phyloP scores from a whole-genome alignment of 2,329 filamentous ascomycete genomes.

The Hirsutella minnesotensis region DNA sequence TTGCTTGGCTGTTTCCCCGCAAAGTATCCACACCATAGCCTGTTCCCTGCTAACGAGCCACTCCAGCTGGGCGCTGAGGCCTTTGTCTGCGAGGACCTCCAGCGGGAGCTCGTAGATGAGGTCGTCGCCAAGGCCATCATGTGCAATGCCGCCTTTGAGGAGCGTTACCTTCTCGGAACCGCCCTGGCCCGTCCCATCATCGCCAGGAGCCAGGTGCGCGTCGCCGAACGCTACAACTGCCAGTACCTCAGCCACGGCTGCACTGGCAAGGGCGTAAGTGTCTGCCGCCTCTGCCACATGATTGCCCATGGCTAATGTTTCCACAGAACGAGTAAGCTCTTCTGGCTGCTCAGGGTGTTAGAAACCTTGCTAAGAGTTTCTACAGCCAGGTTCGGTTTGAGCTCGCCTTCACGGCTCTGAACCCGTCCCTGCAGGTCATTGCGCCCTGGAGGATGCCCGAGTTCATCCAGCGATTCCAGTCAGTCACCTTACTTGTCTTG shows the following conservation, averaged over 20 bases:
- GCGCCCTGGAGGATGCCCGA: slow-evolving; percentile 60
- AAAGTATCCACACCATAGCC: too few species aligned
- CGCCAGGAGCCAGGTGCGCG: slow-evolving; percentile 35
- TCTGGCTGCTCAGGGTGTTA: background rate
- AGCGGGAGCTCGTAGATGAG: background rate
- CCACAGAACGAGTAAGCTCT: slow-evolving; percentile 1
- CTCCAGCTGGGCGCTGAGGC: too few species aligned
- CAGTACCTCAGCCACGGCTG: slow-evolving; percentile 36
- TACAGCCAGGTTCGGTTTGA: slow-evolving; percentile 12
- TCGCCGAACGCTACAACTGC: slow-evolving; percentile 25
- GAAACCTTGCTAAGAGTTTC: background rate
- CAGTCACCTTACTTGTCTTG: background rate
- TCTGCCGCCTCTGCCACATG: background rate
- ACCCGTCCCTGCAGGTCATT: slow-evolving; percentile 56
- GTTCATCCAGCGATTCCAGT: slow-evolving; percentile 6
- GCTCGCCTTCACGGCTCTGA: slow-evolving; percentile 23
- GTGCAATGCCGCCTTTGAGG: slow-evolving; percentile 48
- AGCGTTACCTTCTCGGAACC: slow-evolving; percentile 35
- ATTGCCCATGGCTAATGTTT: background rate
- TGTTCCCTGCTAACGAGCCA: too few species aligned
- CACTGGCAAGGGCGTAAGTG: slow-evolving; percentile 42
- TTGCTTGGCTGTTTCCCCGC: too few species aligned
- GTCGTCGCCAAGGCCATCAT: background rate
- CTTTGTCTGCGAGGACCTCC: background rate
- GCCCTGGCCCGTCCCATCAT: slow-evolving; percentile 55